Evolutionary conservation across 192 early-diverging fungal species (phyloP).

Genomic region (Backusella australiensis): DNA sequence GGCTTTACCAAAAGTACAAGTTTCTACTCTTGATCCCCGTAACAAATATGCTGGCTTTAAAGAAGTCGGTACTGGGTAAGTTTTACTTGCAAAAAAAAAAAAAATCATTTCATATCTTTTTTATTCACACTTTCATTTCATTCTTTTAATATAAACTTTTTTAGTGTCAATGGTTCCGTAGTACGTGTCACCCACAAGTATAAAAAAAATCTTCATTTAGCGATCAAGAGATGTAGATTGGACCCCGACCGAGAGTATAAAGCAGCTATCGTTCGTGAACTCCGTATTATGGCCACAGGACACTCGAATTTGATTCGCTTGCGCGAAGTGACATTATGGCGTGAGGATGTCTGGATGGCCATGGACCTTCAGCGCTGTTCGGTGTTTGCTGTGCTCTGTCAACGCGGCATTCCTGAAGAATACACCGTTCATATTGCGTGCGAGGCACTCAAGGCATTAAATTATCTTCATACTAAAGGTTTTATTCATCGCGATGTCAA

Average conservation of each 20-base stretch:
- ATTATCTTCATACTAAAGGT: conserved; percentile 37
- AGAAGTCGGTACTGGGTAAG: conserved; percentile 28
- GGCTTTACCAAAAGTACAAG: conserved; percentile 21
- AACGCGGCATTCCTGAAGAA: conserved; percentile 39
- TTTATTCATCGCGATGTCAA: conserved; percentile 49
- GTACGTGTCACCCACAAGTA: conserved; percentile 26
- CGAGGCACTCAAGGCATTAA: conserved; percentile 39
- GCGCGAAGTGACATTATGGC: conserved; percentile 36
- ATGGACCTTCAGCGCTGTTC: conserved; percentile 39
- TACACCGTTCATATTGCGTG: conserved; percentile 36
- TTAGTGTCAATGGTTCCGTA: conserved; percentile 36
- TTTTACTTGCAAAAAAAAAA: background rate
- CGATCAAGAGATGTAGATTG: conserved; percentile 37
- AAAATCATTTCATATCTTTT: background rate
- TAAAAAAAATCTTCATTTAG: conserved; percentile 31
- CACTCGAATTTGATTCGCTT: conserved; percentile 33
- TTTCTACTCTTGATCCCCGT: conserved; percentile 26
- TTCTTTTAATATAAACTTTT: background rate
- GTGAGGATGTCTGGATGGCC: conserved; percentile 39
- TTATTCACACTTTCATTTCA: background rate
- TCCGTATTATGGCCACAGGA: conserved; percentile 38
- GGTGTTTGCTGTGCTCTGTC: conserved; percentile 38
- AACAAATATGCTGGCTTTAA: conserved; percentile 22
- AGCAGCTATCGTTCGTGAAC: conserved; percentile 35
- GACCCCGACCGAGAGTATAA: conserved; percentile 37